Percentiles rank a stretch among this genome's conserved stretches.
Evolutionary conservation across 2,329 filamentous ascomycete species (phyloP).

Genomic region (Venturiaceae sp.): DNA sequence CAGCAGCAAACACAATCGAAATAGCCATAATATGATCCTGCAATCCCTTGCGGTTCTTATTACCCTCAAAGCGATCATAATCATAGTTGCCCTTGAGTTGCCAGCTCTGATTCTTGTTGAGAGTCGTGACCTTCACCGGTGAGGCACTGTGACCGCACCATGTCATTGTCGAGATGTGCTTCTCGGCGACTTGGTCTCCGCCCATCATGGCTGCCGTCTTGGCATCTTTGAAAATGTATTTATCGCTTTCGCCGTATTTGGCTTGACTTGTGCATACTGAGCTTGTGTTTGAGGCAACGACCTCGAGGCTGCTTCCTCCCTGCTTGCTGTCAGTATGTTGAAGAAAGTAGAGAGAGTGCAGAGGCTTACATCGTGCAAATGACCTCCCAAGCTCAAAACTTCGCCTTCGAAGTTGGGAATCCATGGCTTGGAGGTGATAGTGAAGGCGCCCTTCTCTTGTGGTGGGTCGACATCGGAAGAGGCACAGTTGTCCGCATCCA

Average conservation of each 20-base stretch:
- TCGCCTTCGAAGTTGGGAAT: slow-evolving; percentile 3
- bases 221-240: background rate
- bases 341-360: no score
- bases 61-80: background rate
- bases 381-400: slow-evolving; percentile 1
- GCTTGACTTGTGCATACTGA: background rate
- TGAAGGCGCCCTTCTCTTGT: background rate
- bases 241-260: background rate
- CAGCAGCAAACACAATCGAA: no score
- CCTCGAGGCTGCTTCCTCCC: no score
- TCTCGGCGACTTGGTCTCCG: background rate
- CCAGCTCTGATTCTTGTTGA: background rate
- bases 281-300: background rate
- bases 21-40: slow-evolving; percentile 3
- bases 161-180: background rate
- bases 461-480: background rate
- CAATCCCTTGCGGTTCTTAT: background rate
- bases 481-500: slow-evolving; percentile 4
- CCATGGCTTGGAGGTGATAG: background rate
- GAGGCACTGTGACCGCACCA: no score
- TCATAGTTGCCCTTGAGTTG: background rate
- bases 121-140: background rate
- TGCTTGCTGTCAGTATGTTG: no score
- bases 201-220: background rate
- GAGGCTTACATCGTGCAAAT: slow-evolving; percentile 5